Conservation (phyloP, 805 yeast genomes). For the Ogataea trehaloabstinens region DNA sequence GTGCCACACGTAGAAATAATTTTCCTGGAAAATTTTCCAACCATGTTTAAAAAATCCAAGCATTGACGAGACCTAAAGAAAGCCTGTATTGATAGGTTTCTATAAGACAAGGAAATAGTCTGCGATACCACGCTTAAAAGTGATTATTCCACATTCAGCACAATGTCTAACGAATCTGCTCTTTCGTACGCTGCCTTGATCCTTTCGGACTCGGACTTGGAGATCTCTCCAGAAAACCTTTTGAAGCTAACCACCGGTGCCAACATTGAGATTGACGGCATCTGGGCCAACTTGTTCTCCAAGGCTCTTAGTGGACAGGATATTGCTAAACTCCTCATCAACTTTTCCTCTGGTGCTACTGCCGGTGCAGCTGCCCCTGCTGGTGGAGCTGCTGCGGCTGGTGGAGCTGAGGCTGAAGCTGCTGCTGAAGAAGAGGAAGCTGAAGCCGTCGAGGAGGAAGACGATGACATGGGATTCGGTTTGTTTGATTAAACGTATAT, state of each 20-base stretch:
- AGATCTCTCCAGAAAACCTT: conserved; percentile 83
- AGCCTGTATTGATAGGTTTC: too few relatives aligned
- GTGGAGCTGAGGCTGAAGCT: conserved; percentile 47
- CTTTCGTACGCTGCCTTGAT: conserved; percentile 97
- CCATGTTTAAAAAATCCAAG: too few relatives aligned
- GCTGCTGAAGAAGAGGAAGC: conserved; percentile 55
- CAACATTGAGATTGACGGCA: conserved; percentile 69
- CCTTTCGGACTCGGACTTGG: conserved; percentile 95
- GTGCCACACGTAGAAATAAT: too few relatives aligned
- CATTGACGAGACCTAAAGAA: too few relatives aligned
- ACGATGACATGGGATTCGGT: conserved; percentile 88
- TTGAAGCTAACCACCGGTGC: conserved; percentile 72
- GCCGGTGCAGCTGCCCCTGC: conserved; percentile 50
- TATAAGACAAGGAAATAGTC: conserved; percentile 43
- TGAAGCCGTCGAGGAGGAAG: conserved; percentile 61
- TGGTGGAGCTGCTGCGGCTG: conserved; percentile 45
- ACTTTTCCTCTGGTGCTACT: conserved; percentile 50
- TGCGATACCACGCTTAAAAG: conserved; percentile 40
- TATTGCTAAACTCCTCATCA: conserved; percentile 64
- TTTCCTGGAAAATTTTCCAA: too few relatives aligned
- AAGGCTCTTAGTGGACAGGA: conserved; percentile 80
- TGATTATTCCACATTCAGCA: conserved; percentile 41
- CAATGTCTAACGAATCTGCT: conserved; percentile 86
- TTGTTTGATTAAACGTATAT: conserved; percentile 65
- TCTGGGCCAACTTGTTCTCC: conserved; percentile 82